phyloP scores from a whole-genome alignment of 73 alveolate genomes.

The Durusdinium trenchii region DNA sequence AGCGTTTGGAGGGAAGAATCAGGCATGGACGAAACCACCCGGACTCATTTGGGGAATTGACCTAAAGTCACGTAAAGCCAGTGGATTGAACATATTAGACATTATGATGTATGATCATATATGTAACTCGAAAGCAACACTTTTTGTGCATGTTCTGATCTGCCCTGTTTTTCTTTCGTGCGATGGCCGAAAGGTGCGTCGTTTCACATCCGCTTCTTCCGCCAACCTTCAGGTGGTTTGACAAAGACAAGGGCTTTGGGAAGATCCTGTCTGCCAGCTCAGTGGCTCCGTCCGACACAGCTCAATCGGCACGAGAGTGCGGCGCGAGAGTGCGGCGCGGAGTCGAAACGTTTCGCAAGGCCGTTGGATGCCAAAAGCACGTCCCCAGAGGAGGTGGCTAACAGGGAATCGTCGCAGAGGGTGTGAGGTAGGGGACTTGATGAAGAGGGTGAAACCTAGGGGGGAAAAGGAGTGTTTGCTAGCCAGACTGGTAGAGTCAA shows the following conservation, averaged over 20 bases:
- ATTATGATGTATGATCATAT: background rate
- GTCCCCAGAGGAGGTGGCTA: constrained; percentile 40
- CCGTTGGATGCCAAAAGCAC: constrained; percentile 45
- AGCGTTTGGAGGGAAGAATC: constrained; percentile 86
- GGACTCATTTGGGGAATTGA: no score
- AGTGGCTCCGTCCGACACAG: no score
- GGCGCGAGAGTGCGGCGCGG: background rate
- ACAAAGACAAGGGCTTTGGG: constrained; percentile 86
- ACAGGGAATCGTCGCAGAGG: no score
- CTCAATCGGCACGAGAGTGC: no score
- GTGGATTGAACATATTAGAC: no score
- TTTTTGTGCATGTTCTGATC: background rate
- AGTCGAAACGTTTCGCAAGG: background rate
- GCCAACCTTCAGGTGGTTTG: constrained; percentile 53
- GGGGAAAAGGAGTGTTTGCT: no score
- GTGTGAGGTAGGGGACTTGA: no score
- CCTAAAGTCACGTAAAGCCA: no score
- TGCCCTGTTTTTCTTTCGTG: background rate
- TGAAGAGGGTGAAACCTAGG: no score
- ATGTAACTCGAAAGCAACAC: background rate
- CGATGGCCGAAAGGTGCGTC: background rate
- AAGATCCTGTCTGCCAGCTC: constrained; percentile 75
- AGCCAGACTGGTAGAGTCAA: no score
- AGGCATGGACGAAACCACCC: no score
- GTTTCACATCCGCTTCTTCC: background rate